Evolutionary conservation across 768 basidiomycete species (phyloP), one percentile per base, ranked within the genome.

Genomic region (Termitomyces sp.): DNA sequence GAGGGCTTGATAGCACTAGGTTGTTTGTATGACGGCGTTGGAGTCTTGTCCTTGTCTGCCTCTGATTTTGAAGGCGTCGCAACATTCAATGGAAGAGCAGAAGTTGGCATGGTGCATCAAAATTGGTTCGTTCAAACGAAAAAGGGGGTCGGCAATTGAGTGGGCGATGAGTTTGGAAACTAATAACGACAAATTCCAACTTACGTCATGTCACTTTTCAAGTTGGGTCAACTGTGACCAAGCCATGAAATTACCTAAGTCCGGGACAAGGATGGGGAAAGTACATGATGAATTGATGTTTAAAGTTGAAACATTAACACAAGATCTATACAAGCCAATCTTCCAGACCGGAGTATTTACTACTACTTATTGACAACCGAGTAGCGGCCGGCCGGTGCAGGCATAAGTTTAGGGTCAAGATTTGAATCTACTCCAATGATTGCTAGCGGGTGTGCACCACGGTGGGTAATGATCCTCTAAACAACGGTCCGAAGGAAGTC

Each of bases 21-120:
- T 53, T 77, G 78, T 62, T 80, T 83, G 55, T 67, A 63, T 13
- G 71, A 67, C n/a, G 76, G 68, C 12, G 81, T 77, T 26, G 83
- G 82, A n/a, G 82, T 84, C 65, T 77, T 80, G 62, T 82, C 80
- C 56, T 76, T 79, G 52, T 80, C 80, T 46, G 56, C 65, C 24
- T 81, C 79, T 34, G 59, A 56, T 64, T 82, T 82, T 0, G 80
- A 79, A 39, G 85, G 83, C 0, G 84, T 84, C 33, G 85, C 79
- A 27, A 83, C 83, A 64, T 89, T 90, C 64, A 90, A 74, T 10
- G 88, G 87, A 39, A 86, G 80, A 42, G 87, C 87, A 55, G 84
- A 81, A 26, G 83, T 79, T 39, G 73, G 69, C 76, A 77, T 74
- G 68, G 18, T 9, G 13, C 33, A 24, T 9, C 10, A 55, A n/a